These are phyloP conservation scores for Tricholoma bakamatsutake DNA, from an alignment of 768 basidiomycete species.

Conservation along the genomic window DNA sequence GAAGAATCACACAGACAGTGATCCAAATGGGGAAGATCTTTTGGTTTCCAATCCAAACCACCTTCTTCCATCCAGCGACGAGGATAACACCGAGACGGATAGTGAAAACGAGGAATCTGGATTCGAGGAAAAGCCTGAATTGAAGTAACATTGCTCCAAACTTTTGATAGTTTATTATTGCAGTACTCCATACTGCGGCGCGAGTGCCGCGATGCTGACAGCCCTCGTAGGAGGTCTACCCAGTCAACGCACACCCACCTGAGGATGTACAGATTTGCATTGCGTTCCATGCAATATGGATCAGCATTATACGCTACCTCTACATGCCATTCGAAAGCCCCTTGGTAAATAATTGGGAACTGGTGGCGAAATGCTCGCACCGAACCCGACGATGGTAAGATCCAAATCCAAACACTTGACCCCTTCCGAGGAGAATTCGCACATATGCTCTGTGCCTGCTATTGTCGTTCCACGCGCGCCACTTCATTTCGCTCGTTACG, in stretches of 20 bases:
- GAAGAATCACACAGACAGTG: constrained; percentile 12
- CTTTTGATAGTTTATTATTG: neutral
- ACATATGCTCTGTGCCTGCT: no score
- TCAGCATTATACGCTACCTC: neutral
- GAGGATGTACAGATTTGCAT: neutral
- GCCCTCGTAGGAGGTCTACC: neutral
- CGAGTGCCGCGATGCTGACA: neutral
- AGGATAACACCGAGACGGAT: constrained; percentile 13
- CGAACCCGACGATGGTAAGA: no score
- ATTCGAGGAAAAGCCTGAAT: neutral
- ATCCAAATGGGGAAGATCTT: constrained; percentile 43
- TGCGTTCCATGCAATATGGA: neutral
- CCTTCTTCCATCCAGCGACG: constrained; percentile 7
- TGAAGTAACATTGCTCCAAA: neutral
- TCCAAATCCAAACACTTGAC: no score
- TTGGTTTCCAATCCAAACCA: constrained; percentile 70
- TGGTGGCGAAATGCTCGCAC: no score
- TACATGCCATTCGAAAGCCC: no score
- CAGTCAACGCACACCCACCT: no score
- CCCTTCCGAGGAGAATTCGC: no score
- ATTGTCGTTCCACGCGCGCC: no score
- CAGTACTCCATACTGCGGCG: no score
- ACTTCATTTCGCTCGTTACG: no score
- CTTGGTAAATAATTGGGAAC: no score
- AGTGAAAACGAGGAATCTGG: neutral